Evolutionary conservation across 2,329 filamentous ascomycete species (phyloP), one percentile per base, ranked within the genome.

Genomic region (Rhynchosporium secalis): DNA sequence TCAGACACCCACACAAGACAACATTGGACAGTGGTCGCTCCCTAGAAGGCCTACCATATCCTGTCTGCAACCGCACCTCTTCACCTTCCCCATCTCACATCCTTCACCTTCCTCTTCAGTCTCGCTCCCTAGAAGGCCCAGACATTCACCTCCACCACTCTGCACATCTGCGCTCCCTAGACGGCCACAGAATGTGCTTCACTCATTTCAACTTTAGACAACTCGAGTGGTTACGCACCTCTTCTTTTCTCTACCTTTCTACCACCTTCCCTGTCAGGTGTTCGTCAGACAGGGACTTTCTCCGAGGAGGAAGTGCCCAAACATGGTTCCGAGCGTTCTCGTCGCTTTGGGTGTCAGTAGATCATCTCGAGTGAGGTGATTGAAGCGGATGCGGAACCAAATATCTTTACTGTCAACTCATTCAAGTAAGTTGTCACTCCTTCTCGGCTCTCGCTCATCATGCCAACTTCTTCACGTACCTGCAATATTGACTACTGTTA

Each of bases 41-140:
- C 38, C 40, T 12, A 56, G 38, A 45, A 56, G 52, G 38, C 52
- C 43, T 45, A 10, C 38, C 38, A 26, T 51, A 4, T 20, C 43
- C 28, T 56, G 29, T 13, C 13, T 33, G 15, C 20, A 20, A 46
- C 43, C 7, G 20, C 43, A 46, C 43, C 6, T 45, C 52, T 9
- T 31, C 52, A 55, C 52, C 26, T 28, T 20, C 20, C 33, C 28
- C 33, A 15, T 31, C n/a, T n/a, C 52, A 29, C 40, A 12, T 20
- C 26, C 33, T 12, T 26, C 52, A 8, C 10, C 20, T 40, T 33
- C 40, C 15, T 7, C 31, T 45, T 33, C n/a, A 38, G 26, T 56
- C 38, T 40, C 43, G 52, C 52, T 56, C 52, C 52, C 52, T 38
- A 56, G 28, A 56, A 56, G 52, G 52, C 52, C 45, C 52, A 56